Evolutionary conservation across 108 stramenopile species (phyloP).

Genomic region (Phaeodactylum tricornutum): DNA sequence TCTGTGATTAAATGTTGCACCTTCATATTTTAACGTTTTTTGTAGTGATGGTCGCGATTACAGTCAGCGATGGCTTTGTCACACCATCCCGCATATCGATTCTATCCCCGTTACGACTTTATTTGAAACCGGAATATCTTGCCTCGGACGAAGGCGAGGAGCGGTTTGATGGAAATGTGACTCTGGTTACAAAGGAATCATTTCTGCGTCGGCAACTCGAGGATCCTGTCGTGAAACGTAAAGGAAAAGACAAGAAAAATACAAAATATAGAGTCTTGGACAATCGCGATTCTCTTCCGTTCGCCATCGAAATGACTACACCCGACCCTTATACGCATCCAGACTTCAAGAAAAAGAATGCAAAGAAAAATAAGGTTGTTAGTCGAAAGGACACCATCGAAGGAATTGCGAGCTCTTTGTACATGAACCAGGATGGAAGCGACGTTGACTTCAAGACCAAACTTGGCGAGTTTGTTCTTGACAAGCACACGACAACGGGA

Average conservation of each 20-base stretch:
- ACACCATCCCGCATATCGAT: no score
- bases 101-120: no score
- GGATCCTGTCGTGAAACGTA: slow-evolving; percentile 21
- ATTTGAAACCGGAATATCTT: no score
- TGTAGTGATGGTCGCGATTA: no score
- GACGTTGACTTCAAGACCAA: slow-evolving; percentile 29
- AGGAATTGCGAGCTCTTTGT: slow-evolving; percentile 12
- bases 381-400: slow-evolving; percentile 10
- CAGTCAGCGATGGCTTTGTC: no score
- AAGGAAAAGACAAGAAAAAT: slow-evolving; percentile 29
- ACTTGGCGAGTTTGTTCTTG: slow-evolving; percentile 60
- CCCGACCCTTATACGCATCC: slow-evolving; percentile 70
- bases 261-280: slow-evolving; percentile 45
- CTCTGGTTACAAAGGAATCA: slow-evolving; percentile 40
- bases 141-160: background rate
- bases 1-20: no score
- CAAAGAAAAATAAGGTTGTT: background rate
- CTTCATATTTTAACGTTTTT: no score
- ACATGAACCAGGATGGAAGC: background rate
- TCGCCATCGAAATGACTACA: slow-evolving; percentile 44
- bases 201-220: slow-evolving; percentile 39
- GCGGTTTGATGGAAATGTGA: background rate
- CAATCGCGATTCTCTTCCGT: slow-evolving; percentile 72
- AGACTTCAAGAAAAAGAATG: slow-evolving; percentile 8
- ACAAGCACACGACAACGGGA: slow-evolving; percentile 67